Base-by-base conservation (phyloP, 2,329 filamentous ascomycete species). In the Lojkania enalia region DNA sequence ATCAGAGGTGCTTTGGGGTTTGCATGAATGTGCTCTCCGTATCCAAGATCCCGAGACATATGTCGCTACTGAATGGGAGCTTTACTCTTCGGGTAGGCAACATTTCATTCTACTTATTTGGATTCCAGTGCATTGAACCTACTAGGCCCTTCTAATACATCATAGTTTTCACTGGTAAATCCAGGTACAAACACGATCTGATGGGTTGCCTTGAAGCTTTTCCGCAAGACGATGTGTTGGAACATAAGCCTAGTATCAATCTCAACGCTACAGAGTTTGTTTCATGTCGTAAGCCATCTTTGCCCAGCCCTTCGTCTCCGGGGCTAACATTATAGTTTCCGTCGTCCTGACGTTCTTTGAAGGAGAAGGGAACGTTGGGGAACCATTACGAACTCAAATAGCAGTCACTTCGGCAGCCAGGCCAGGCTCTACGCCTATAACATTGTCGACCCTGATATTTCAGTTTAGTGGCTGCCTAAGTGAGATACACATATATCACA, bases 331-430 rank as follows among this genome's bases (percentile, higher is more conserved):
- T 35, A 3, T 25, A 74, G 76, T 83, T 27, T 71, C 71, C 14
- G 62, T 76, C 3, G 71, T 73, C 3, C 77, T 84, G 50, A 73
- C 75, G 1, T 84, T 85, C 49, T 72, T 70, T 25, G 74, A 71
- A 40, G 61, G 69, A 0, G 76, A 83, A 60, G 80, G 79, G 18
- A 79, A 83, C 60, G 82, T 84, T 32, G 81, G 81, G 18, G 81
- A 84, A 51, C 70, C 75, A 3, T 57, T 84, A 5, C 68, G 69
- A n/a, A 76, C 74, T n/a, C 82, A 85, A 51, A 67, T 85, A 38
- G 66, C 70, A 5, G 63, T 85, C 9, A 68, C 59, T 12, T 83
- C 80, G 5, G 71, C 64, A 48, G 75, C 77, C 14, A 72, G 75
- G 19, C 53, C 50, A 29, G 66, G 61, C 3, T 76, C 77, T 9